A percentile compares a stretch with the other conserved stretches of the same genome.
Conservation (phyloP, 2,329 filamentous ascomycete species). For the Dothidotthia symphoricarpi region DNA sequence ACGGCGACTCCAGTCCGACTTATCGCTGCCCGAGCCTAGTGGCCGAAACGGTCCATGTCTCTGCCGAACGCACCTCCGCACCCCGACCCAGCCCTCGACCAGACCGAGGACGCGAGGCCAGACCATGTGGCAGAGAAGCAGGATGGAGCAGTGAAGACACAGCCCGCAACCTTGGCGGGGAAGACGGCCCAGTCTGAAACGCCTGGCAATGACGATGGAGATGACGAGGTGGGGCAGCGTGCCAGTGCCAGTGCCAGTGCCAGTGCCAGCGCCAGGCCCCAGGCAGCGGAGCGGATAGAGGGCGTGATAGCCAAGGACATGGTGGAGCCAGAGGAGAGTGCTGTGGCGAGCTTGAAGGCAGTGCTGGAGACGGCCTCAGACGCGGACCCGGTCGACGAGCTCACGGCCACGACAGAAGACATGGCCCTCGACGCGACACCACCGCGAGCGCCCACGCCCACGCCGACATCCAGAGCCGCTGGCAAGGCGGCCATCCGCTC, state of each 20-base stretch:
- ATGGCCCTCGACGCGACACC: constrained; percentile 22
- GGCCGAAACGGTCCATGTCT: constrained; percentile 38
- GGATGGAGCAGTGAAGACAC: constrained; percentile 3
- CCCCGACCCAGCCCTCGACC: constrained; percentile 28
- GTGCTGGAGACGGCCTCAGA: constrained; percentile 4
- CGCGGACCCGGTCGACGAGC: constrained; percentile 16
- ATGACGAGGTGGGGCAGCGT: constrained; percentile 25
- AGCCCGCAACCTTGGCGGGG: constrained; percentile 1
- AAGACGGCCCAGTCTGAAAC: background rate
- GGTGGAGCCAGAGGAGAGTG: no score
- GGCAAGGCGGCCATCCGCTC: constrained; percentile 34
- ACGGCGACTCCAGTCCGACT: no score
- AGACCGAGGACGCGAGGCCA: constrained; percentile 19
- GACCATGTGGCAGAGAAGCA: constrained; percentile 13
- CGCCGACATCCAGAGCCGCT: constrained; percentile 21
- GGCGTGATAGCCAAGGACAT: background rate
- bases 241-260: no score
- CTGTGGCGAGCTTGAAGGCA: background rate
- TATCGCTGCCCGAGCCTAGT: no score
- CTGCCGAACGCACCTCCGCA: constrained; percentile 32
- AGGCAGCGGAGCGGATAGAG: no score
- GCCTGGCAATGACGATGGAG: constrained; percentile 1
- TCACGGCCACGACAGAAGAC: constrained; percentile 18
- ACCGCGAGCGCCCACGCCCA: constrained; percentile 13
- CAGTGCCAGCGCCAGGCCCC: no score